Evolutionary conservation across 139 green algal genomes (phyloP), one percentile per base, ranked within the genome.

Genomic region (Coelastrella sp.): DNA sequence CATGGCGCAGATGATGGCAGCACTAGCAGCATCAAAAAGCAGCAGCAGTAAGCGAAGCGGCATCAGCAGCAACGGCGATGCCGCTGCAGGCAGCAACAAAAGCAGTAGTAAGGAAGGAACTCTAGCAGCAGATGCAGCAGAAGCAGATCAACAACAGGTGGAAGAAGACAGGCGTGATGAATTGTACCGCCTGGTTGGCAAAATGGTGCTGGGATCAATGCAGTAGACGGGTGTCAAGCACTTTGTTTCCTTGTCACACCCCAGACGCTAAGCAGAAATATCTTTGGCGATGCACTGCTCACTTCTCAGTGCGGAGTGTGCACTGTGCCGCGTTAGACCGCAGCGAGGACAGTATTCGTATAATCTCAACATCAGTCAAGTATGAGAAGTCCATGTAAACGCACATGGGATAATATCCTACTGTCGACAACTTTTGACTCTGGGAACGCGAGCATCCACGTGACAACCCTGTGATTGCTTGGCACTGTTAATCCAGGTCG

Each of bases 161-260:
- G 48, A 27, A 35, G 51, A 32, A 5, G 79, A n/a, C n/a, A n/a
- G n/a, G n/a, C n/a, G n/a, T n/a, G n/a, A 85, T 74, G 79, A 85
- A 63, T 3, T 76, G 63, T 74, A 66, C 48, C 73, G 74, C 43
- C 7, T 74, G 27, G 32, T 84, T 37, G 79, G 79, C 17, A 74
- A 66, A 43, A 76, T 85, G 79, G 60, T 85, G 21, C 8, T 77
- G n/a, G 48, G 34, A 21, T 80, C 43, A 19, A 43, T 32, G 23
- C 11, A 23, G 23, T 48, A 59, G 68, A 32, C 21, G 6, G 7
- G 53, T 19, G 45, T 23, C 45, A 57, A 23, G 45, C 11, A 2
- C 15, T 0, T 13, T 57, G 45, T 1, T 13, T 9, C 11, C 45
- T 23, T 57, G 45, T n/a, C n/a, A n/a, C n/a, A n/a, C n/a, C n/a